Conservation (phyloP, 2,329 filamentous ascomycete genomes). For the Neonectria neomacrospora region DNA sequence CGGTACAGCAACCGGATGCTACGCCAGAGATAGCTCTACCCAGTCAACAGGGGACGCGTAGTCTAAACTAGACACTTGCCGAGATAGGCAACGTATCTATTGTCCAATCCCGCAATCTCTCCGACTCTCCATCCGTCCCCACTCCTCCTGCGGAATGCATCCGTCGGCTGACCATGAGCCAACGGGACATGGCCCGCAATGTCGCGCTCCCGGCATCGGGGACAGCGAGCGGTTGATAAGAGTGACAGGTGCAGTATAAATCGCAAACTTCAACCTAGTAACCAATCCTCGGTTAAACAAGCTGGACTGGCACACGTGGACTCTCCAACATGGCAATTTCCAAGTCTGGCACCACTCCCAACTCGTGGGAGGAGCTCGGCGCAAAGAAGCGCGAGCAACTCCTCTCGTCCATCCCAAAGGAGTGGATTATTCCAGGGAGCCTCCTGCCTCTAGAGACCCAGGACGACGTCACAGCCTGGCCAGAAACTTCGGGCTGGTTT, state of each 20-base stretch:
- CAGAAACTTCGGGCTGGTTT: slow-evolving; percentile 69
- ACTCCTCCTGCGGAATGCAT: neutral
- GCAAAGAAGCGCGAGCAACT: slow-evolving; percentile 34
- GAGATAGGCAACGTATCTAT: neutral
- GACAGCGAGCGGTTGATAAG: neutral
- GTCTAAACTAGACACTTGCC: neutral
- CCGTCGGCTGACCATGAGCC: neutral
- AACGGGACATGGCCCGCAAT: neutral
- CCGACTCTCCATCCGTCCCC: neutral
- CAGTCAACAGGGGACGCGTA: neutral
- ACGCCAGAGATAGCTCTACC: neutral
- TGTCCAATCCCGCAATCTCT: neutral
- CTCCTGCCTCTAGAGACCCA: slow-evolving; percentile 61
- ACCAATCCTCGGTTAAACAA: neutral
- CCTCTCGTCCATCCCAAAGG: slow-evolving; percentile 61
- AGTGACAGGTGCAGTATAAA: neutral
- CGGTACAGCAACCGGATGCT: neutral
- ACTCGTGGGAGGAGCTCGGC: slow-evolving; percentile 32
- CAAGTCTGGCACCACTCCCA: slow-evolving; percentile 16
- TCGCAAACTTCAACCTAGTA: neutral
- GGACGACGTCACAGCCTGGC: slow-evolving; percentile 67
- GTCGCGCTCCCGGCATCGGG: slow-evolving; percentile 1
- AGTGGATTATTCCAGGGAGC: slow-evolving; percentile 66
- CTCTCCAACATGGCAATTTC: slow-evolving; percentile 15
- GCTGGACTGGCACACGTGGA: neutral